Percentiles rank a stretch among this genome's conserved stretches.
phyloP scores from a whole-genome alignment of 495 filamentous ascomycete genomes.

The Aspergillus ostianus region DNA sequence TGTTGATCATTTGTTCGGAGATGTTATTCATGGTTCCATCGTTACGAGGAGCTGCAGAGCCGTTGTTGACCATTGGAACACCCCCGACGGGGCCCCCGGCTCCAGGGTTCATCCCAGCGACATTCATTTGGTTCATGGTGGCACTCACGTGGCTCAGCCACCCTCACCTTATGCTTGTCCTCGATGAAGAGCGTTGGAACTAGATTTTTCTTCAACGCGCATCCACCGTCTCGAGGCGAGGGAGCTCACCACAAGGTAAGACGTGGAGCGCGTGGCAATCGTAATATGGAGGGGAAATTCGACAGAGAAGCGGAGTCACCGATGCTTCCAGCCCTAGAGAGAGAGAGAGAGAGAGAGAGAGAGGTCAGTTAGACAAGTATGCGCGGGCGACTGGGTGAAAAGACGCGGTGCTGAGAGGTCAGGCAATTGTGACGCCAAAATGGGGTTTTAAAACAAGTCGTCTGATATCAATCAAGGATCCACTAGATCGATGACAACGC shows the following conservation, averaged over 20 bases:
- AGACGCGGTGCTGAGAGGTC: neutral
- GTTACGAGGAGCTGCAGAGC: slow-evolving; percentile 50
- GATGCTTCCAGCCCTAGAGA: slow-evolving; percentile 10
- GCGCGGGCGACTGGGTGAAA: slow-evolving; percentile 8
- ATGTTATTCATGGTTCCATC: slow-evolving; percentile 43
- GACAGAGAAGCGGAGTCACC: slow-evolving; percentile 16
- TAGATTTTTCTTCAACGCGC: slow-evolving; percentile 29
- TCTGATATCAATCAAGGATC: neutral
- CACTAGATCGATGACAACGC: slow-evolving; percentile 13
- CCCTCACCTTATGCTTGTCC: slow-evolving; percentile 36
- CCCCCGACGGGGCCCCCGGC: slow-evolving; percentile 63
- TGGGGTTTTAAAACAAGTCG: neutral
- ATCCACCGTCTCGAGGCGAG: slow-evolving; percentile 38
- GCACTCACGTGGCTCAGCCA: slow-evolving; percentile 35
- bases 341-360: no score
- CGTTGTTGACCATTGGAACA: slow-evolving; percentile 73
- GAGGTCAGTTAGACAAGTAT: slow-evolving; percentile 5
- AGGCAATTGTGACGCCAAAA: neutral
- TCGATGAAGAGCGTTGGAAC: slow-evolving; percentile 24
- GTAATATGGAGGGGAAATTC: slow-evolving; percentile 15
- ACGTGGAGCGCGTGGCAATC: slow-evolving; percentile 27
- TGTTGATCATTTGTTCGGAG: slow-evolving; percentile 65
- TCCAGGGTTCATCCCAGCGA: slow-evolving; percentile 60
- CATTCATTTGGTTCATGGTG: slow-evolving; percentile 73
- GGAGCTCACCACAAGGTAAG: slow-evolving; percentile 31